Evolutionary conservation across 495 filamentous ascomycete genomes (phyloP).

Genomic region (Neurospora tetraspora): DNA sequence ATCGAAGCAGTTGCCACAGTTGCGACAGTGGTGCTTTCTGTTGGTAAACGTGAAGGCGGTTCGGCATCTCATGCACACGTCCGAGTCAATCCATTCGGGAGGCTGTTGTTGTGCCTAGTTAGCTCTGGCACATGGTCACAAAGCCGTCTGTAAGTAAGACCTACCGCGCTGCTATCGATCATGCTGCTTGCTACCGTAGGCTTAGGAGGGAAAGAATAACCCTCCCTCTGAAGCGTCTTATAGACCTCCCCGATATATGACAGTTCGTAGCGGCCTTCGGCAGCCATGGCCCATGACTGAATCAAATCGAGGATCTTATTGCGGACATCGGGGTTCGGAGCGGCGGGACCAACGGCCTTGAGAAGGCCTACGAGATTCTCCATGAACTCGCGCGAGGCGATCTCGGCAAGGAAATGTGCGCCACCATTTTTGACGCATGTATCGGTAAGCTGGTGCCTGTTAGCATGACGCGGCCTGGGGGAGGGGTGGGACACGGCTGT

Average conservation of each 20-base stretch:
- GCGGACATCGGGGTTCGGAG: conserved; percentile 76
- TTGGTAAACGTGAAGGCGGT: conserved; percentile 96
- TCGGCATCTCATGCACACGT: conserved; percentile 96
- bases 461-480: conserved; percentile 6
- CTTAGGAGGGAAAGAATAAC: conserved; percentile 81
- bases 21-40: conserved; percentile 94
- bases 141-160: conserved; percentile 24
- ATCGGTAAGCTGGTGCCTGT: conserved; percentile 59
- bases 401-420: conserved; percentile 88
- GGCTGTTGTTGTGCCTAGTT: conserved; percentile 37
- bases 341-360: conserved; percentile 63
- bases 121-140: background rate
- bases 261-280: conserved; percentile 75
- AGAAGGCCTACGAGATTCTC: conserved; percentile 88
- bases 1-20: conserved; percentile 95
- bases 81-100: conserved; percentile 94
- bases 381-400: conserved; percentile 96
- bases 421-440: conserved; percentile 98
- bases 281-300: conserved; percentile 85
- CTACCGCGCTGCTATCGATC: conserved; percentile 90
- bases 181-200: conserved; percentile 84
- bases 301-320: conserved; percentile 86
- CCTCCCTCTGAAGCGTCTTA: conserved; percentile 66
- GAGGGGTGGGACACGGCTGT: background rate
- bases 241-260: conserved; percentile 85